A percentile compares a stretch with the other conserved stretches of the same genome.
These are phyloP conservation scores for Aspergillus puulaauensis DNA, from an alignment of 2,329 filamentous ascomycete species.

Conservation along the genomic window DNA sequence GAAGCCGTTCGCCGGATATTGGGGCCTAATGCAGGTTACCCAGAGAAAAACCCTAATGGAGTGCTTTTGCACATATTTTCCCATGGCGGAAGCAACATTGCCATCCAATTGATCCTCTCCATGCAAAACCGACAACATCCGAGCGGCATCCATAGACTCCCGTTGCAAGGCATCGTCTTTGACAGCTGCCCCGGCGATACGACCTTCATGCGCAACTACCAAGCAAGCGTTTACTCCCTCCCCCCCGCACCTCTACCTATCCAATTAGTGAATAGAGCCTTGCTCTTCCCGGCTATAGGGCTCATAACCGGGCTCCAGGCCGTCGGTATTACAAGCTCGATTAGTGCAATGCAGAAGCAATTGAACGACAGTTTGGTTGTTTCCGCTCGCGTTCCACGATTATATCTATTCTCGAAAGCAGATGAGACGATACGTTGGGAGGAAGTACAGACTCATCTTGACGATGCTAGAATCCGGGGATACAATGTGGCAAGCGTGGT, in stretches of 20 bases:
- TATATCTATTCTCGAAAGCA: slow-evolving; percentile 15
- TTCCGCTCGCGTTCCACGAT: slow-evolving; percentile 5
- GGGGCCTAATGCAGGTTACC: not conserved
- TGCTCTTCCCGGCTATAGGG: slow-evolving; percentile 13
- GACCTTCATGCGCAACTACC: slow-evolving; percentile 17
- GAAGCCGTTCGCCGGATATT: slow-evolving; percentile 18
- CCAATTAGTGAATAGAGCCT: not conserved
- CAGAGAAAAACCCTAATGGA: slow-evolving; percentile 1
- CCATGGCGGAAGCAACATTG: slow-evolving; percentile 22
- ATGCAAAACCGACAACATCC: slow-evolving; percentile 15
- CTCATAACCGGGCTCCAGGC: slow-evolving; percentile 9
- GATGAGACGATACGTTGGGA: slow-evolving; percentile 11
- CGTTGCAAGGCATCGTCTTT: slow-evolving; percentile 15
- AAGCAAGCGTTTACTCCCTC: slow-evolving; percentile 13
- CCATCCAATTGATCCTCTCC: slow-evolving; percentile 20
- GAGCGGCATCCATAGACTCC: slow-evolving; percentile 7
- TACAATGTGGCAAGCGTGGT: slow-evolving; percentile 1
- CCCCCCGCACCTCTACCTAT: not conserved
- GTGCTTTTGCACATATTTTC: slow-evolving; percentile 25
- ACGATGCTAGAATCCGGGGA: slow-evolving; percentile 6
- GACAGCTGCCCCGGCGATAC: slow-evolving; percentile 24
- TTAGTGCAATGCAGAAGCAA: slow-evolving; percentile 8
- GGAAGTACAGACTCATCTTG: slow-evolving; percentile 11
- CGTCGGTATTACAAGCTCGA: slow-evolving; percentile 7
- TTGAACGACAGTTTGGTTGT: slow-evolving; percentile 8